Evolutionary conservation across 176 grass and related monocot genomes (phyloP).

Genomic region (Oryza nivara): DNA sequence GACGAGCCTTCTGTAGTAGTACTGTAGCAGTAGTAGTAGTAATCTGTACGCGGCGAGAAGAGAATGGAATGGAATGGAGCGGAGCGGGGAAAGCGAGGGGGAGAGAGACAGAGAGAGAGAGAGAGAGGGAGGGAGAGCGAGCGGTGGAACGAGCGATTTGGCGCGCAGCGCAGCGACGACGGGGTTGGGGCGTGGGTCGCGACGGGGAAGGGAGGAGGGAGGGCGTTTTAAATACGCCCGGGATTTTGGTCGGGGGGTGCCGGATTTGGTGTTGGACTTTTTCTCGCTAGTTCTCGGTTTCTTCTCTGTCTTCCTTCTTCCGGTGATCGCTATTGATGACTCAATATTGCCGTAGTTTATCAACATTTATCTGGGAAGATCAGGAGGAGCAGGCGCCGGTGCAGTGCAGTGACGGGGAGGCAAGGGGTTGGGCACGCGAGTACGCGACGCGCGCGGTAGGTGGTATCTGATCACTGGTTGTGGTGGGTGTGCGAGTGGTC

Average conservation of each 20-base stretch:
- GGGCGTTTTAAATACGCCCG: slow-evolving; percentile 3
- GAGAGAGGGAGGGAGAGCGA: neutral
- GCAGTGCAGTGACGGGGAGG: neutral
- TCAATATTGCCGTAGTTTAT: too few relatives aligned
- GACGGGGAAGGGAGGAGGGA: too few relatives aligned
- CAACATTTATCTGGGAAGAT: too few relatives aligned
- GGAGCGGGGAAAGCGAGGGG: neutral
- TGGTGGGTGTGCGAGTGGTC: neutral
- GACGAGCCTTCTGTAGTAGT: neutral
- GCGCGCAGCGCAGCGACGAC: slow-evolving; percentile 21
- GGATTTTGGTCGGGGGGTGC: too few relatives aligned
- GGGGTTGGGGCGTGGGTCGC: neutral
- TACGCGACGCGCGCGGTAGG: neutral
- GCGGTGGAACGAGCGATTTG: slow-evolving; percentile 8
- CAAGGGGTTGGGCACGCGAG: neutral
- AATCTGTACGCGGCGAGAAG: slow-evolving; percentile 28
- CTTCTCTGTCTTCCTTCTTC: too few relatives aligned
- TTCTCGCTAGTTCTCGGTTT: too few relatives aligned
- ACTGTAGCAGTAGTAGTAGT: too few relatives aligned
- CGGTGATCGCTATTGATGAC: too few relatives aligned
- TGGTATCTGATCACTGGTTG: neutral
- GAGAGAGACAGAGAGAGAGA: neutral
- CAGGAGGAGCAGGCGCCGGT: neutral
- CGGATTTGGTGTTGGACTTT: too few relatives aligned
- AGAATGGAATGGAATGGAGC: neutral